Conservation (phyloP, 306 rosid species). For the Pterocarpus macrocarpus region DNA sequence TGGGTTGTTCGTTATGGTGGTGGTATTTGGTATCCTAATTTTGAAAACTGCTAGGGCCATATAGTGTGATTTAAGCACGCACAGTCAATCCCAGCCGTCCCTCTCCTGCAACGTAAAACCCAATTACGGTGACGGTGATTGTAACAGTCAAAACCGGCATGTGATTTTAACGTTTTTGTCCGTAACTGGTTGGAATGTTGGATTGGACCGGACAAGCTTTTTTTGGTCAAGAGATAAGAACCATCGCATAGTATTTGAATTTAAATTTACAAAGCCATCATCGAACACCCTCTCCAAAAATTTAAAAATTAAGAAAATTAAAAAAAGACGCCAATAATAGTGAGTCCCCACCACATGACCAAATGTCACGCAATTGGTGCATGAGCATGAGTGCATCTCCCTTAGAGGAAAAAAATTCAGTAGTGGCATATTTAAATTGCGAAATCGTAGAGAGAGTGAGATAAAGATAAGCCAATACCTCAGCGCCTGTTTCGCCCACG, state of each 20-base stretch:
- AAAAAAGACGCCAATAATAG: constrained; percentile 49
- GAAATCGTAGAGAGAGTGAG: constrained; percentile 29
- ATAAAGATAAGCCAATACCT: constrained; percentile 56
- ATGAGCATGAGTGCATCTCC: constrained; percentile 30
- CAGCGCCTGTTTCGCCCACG: constrained; percentile 63
- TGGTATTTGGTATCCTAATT: background rate
- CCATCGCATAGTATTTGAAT: constrained; percentile 11
- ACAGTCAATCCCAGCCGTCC: constrained; percentile 37
- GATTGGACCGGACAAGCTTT: constrained; percentile 11
- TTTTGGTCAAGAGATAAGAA: constrained; percentile 21
- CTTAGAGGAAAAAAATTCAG: constrained; percentile 7
- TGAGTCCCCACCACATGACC: constrained; percentile 56
- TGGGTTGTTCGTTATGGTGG: constrained; percentile 16
- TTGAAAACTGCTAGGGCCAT: constrained; percentile 56
- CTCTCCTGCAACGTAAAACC: background rate
- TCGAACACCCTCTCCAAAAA: background rate
- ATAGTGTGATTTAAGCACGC: constrained; percentile 14
- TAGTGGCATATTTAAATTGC: constrained; percentile 40
- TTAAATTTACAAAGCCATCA: constrained; percentile 45
- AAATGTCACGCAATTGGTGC: constrained; percentile 50
- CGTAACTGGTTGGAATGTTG: constrained; percentile 33
- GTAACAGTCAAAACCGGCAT: constrained; percentile 49
- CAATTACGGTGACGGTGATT: background rate
- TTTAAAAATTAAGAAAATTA: background rate
- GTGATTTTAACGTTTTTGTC: constrained; percentile 38